Percentiles rank a stretch among this genome's conserved stretches.
Evolutionary conservation across 805 yeast species (phyloP).

Genomic region (Saccharomycopsis oosterbeekiorum): DNA sequence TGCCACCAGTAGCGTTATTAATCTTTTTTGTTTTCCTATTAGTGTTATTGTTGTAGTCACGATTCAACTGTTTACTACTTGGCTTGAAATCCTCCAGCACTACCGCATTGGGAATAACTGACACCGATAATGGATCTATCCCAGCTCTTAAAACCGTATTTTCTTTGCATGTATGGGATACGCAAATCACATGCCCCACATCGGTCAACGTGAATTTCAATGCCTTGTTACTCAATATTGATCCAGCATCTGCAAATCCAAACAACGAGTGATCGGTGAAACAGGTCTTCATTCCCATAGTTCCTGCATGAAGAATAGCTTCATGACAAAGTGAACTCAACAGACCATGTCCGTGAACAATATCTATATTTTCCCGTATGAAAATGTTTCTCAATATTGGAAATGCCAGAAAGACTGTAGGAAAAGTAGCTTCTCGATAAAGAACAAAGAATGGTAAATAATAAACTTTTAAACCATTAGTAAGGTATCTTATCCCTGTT

Average conservation of each 20-base stretch:
- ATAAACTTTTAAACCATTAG: slow-evolving; percentile 89
- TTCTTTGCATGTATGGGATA: slow-evolving; percentile 92
- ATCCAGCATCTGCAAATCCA: slow-evolving; percentile 81
- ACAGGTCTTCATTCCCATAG: slow-evolving; percentile 87
- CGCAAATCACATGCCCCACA: slow-evolving; percentile 91
- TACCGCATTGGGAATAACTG: slow-evolving; percentile 96
- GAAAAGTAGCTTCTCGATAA: slow-evolving; percentile 78
- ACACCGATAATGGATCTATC: slow-evolving; percentile 63
- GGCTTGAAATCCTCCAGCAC: slow-evolving; percentile 75
- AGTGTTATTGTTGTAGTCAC: background rate
- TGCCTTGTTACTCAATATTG: slow-evolving; percentile 78
- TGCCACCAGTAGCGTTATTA: background rate
- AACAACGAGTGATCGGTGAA: slow-evolving; percentile 94
- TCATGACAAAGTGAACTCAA: slow-evolving; percentile 82
- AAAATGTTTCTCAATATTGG: slow-evolving; percentile 80
- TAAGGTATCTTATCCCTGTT: slow-evolving; percentile 68
- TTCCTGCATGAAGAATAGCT: slow-evolving; percentile 80
- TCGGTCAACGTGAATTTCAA: slow-evolving; percentile 76
- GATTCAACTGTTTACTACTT: slow-evolving; percentile 18
- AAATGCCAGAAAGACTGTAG: slow-evolving; percentile 80
- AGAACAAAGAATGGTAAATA: slow-evolving; percentile 75
- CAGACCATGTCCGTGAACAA: slow-evolving; percentile 94
- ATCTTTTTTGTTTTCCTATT: background rate
- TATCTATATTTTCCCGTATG: slow-evolving; percentile 74
- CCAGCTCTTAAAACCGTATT: slow-evolving; percentile 85